A percentile compares a stretch with the other conserved stretches of the same genome.
These are phyloP conservation scores for Tolypocladium pustulatum DNA, from an alignment of 2,329 filamentous ascomycete genomes.

Conservation along the genomic window DNA sequence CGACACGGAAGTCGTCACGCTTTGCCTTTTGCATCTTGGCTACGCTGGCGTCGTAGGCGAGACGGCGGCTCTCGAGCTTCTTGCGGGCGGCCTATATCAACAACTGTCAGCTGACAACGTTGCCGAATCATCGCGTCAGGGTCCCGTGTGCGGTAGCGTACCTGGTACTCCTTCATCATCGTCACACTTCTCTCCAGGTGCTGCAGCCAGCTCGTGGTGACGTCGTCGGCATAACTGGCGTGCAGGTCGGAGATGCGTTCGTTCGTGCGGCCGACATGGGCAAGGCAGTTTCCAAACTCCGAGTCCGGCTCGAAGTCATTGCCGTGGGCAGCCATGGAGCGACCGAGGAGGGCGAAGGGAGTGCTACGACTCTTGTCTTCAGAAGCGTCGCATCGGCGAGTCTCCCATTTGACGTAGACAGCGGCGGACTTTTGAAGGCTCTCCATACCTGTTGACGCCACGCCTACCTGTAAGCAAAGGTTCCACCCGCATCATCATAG, in stretches of 20 bases:
- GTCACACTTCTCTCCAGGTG: conserved; percentile 80
- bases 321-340: conserved; percentile 78
- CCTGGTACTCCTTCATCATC: conserved; percentile 98
- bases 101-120: neutral
- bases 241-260: conserved; percentile 80
- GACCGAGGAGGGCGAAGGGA: conserved; percentile 68
- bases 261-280: conserved; percentile 71
- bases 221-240: conserved; percentile 68
- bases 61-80: conserved; percentile 81
- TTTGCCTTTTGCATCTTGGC: conserved; percentile 89
- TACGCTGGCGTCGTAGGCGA: conserved; percentile 84
- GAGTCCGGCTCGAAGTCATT: conserved; percentile 89
- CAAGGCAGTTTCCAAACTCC: conserved; percentile 80
- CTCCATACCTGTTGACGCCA: conserved; percentile 60
- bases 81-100: conserved; percentile 57
- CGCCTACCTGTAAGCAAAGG: neutral
- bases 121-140: too few relatives aligned
- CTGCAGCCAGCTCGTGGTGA: conserved; percentile 79
- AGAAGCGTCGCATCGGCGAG: conserved; percentile 65
- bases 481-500: neutral
- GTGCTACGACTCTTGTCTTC: conserved; percentile 84
- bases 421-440: conserved; percentile 79
- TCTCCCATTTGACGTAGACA: conserved; percentile 77
- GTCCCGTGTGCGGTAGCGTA: conserved; percentile 27
- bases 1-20: conserved; percentile 84